These are phyloP conservation scores for Gracilaria gracilis DNA, from an alignment of 23 red algal species.

Conservation along the genomic window DNA sequence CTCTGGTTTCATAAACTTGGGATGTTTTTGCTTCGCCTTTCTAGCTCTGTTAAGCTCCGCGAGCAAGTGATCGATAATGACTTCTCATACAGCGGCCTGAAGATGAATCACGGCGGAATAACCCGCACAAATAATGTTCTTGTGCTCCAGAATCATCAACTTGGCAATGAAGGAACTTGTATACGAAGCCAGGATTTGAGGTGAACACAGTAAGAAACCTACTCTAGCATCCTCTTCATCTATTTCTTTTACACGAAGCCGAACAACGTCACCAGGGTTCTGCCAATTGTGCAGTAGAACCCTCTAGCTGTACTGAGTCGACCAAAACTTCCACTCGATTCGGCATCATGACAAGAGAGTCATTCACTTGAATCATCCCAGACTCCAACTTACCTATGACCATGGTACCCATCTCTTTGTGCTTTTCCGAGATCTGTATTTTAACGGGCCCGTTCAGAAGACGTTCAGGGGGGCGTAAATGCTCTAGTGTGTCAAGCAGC, in stretches of 20 bases:
- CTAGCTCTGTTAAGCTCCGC: conserved; percentile 90
- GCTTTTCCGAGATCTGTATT: conserved; percentile 90
- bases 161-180: conserved; percentile 83
- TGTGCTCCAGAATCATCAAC: conserved; percentile 96
- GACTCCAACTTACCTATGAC: conserved; percentile 95
- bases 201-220: conserved; percentile 89
- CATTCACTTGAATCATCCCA: conserved; percentile 83
- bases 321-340: conserved; percentile 80
- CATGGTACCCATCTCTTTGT: conserved; percentile 97
- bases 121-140: conserved; percentile 94
- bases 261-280: conserved; percentile 96
- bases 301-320: conserved; percentile 83
- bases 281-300: conserved; percentile 71
- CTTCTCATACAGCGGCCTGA: conserved; percentile 87
- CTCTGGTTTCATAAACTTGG: conserved; percentile 95
- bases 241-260: conserved; percentile 90
- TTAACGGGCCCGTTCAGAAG: conserved; percentile 77
- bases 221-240: conserved; percentile 94
- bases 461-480: conserved; percentile 85
- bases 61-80: conserved; percentile 74
- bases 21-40: conserved; percentile 83
- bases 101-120: conserved; percentile 96
- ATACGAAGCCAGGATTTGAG: conserved; percentile 64
- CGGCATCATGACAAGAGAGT: conserved; percentile 94
- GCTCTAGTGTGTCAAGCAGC: conserved; percentile 83